Evolutionary conservation across 192 early-diverging fungal genomes (phyloP).

Genomic region (Coemansia sp.): DNA sequence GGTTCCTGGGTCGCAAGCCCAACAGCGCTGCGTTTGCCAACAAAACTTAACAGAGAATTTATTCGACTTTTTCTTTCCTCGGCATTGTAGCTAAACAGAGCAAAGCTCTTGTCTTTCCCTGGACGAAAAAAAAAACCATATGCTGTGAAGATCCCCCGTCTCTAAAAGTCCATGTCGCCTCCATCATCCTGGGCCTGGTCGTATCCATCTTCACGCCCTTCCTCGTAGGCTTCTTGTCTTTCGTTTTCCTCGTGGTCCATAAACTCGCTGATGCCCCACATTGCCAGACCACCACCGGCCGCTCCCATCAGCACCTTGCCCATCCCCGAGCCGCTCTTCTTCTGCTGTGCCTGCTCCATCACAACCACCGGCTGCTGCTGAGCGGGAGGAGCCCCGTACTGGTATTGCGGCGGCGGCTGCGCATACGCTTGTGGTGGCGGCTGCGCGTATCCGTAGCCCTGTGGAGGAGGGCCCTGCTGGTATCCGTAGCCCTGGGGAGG

Average conservation of each 20-base stretch:
- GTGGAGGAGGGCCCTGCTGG: neutral
- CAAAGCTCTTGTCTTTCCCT: too few relatives aligned
- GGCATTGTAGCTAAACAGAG: too few relatives aligned
- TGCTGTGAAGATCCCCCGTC: too few relatives aligned
- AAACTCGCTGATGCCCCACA: constrained; percentile 27
- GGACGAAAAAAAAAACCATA: too few relatives aligned
- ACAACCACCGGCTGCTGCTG: too few relatives aligned
- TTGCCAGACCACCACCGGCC: constrained; percentile 34
- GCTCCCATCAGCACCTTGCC: constrained; percentile 27
- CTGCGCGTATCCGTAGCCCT: constrained; percentile 1
- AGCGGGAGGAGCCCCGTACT: neutral
- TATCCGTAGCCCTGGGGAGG: constrained; percentile 15
- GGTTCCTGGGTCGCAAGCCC: constrained; percentile 82
- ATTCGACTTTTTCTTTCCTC: too few relatives aligned
- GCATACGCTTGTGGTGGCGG: neutral
- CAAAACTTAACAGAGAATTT: neutral
- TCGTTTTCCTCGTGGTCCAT: constrained; percentile 37
- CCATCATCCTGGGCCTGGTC: constrained; percentile 22
- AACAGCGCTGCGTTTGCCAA: constrained; percentile 72
- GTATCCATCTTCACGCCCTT: constrained; percentile 22
- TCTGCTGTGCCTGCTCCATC: constrained; percentile 14
- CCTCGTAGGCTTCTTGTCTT: constrained; percentile 31
- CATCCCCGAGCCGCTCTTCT: constrained; percentile 30
- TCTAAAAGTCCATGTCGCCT: constrained; percentile 6
- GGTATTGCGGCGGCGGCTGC: neutral